Evolutionary conservation across 805 yeast genomes (phyloP), one percentile per base, ranked within the genome.

Genomic region (Metschnikowia bowlesiae): DNA sequence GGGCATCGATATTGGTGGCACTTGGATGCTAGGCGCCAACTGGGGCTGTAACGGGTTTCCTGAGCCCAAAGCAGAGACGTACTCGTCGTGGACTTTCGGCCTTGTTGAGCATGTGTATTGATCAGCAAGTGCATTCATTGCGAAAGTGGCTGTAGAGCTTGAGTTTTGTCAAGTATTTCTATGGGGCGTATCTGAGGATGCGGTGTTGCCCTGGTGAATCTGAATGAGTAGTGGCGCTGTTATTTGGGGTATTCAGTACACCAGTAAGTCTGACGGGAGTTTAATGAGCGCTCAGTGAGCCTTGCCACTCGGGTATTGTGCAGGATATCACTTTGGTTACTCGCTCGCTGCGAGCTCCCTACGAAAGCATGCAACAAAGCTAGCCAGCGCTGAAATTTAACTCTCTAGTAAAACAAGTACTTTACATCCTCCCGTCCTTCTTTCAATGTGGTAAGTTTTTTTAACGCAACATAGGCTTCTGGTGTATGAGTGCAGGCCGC

Each of bases 1-100:
- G 32, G 99, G 98, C 60, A 85, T 83, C 46, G 91, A 81, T 53
- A 88, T 85, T 50, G 94, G 94, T 31, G 97, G 96, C 63, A 89
- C 69, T 48, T 83, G 69, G 53, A 89, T 75, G 16, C 80, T 65
- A 30, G 96, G 95, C 4, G 83, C 79, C 57, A 80, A 63, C 39
- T 67, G 66, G 51, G 73, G 60, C 38, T 60, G 61, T 13, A 53
- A 54, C 9, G 51, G 56, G 28, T 52, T 51, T 6, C 46, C 54
- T 14, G 54, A 61, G 36, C 52, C 47, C 30, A 57, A 59, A n/a
- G 68, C 68, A 29, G 61, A 57, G 42, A 62, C 58, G 47, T 68
- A 57, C 45, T 73, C 75, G 34, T 53, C 53, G 46, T 60, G 59
- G 37, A 64, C 62, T 31, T 55, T 53, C 51, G 61, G 64, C 38